Evolutionary conservation across 306 rosid species (phyloP), one percentile per base, ranked within the genome.

Genomic region (Myrica gale): DNA sequence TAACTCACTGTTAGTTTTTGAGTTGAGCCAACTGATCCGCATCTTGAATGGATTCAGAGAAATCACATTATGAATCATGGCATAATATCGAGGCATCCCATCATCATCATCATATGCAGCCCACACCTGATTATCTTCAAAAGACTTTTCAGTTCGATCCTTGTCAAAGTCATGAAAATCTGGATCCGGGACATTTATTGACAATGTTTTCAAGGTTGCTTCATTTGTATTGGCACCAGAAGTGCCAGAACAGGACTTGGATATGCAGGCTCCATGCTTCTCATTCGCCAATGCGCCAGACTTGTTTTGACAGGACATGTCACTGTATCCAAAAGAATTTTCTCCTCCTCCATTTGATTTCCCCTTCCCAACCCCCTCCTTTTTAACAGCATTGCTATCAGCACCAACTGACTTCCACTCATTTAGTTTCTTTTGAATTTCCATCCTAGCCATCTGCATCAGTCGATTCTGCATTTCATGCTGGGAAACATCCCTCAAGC

Each of bases 71-170:
- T 75, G 96, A 78, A 92, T 87, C 80, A 89, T 39, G 42, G 90
- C 97, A 86, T 95, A 95, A 82, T 75, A 86, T 68, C 97, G 92
- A 56, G 98, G 98, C 98, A 95, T 92, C 76, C 97, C 97, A 43
- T 92, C 98, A 62, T 80, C 74, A 13, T 75, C 79, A 11, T 88
- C 93, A 85, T 92, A 95, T 42, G 86, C 91, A 19, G 98, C 90
- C 97, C 97, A 92, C 16, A 92, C 89, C 81, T 95, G 97, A 81
- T 87, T 87, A 23, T 87, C 84, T 78, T 74, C 78, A 20, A 92
- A 92, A 61, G 87, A 83, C 71, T 76, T 81, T 82, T 92, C 96
- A 15, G 91, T 83, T 77, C 99, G 87, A 60, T 87, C 92, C 81
- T 74, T 84, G 87, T 87, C 89, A 84, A 92, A 92, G 79, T 85